phyloP scores from a whole-genome alignment of 2,329 filamentous ascomycete genomes.

The Hypoxylon sp. region DNA sequence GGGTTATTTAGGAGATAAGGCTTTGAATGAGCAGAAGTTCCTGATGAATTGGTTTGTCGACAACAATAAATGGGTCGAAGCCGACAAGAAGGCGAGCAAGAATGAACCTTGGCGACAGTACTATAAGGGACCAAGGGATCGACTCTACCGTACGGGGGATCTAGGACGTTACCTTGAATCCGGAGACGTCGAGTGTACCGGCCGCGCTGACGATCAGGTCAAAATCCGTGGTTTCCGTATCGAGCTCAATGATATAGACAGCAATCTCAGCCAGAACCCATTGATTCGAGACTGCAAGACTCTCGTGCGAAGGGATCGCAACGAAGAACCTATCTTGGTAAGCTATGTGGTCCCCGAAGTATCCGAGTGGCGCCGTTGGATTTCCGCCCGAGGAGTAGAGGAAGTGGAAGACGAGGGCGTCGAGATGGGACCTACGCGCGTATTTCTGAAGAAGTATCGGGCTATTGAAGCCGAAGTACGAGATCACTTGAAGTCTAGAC shows the following conservation, averaged over 20 bases:
- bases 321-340: slow-evolving; percentile 87
- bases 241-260: slow-evolving; percentile 94
- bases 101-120: slow-evolving; percentile 81
- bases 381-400: slow-evolving; percentile 66
- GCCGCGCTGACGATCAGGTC: slow-evolving; percentile 91
- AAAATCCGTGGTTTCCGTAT: slow-evolving; percentile 98
- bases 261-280: slow-evolving; percentile 78
- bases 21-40: slow-evolving; percentile 80
- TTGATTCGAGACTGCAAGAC: slow-evolving; percentile 89
- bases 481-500: slow-evolving; percentile 76
- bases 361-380: slow-evolving; percentile 78
- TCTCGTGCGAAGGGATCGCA: slow-evolving; percentile 82
- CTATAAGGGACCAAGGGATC: slow-evolving; percentile 85
- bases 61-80: slow-evolving; percentile 74
- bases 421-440: slow-evolving; percentile 58
- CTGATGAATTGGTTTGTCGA: slow-evolving; percentile 89
- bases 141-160: slow-evolving; percentile 89
- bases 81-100: slow-evolving; percentile 66
- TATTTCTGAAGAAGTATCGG: slow-evolving; percentile 62
- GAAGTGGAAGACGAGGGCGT: slow-evolving; percentile 68
- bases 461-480: slow-evolving; percentile 65
- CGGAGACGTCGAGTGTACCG: slow-evolving; percentile 61
- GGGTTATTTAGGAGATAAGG: slow-evolving; percentile 74
- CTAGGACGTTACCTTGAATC: slow-evolving; percentile 68
- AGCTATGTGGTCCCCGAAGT: slow-evolving; percentile 91